phyloP scores from a whole-genome alignment of 352 stramenopile genomes.

The Plasmopara halstedii region DNA sequence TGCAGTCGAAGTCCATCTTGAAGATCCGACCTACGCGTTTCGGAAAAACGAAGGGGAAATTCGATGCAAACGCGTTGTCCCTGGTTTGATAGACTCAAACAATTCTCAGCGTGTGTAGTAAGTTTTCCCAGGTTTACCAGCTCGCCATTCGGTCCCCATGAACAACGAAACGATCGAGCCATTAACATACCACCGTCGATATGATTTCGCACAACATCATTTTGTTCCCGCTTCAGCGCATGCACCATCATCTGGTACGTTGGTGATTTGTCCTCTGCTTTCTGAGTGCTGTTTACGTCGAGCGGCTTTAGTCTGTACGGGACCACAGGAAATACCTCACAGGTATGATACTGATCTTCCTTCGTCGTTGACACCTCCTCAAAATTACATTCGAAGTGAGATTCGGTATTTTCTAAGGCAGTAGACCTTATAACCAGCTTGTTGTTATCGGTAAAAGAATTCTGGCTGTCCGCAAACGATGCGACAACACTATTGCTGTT shows the following conservation, averaged over 20 bases:
- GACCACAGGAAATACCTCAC: conserved; percentile 30
- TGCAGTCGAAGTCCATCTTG: conserved; percentile 54
- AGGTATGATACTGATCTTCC: conserved; percentile 20
- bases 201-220: conserved; percentile 36
- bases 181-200: conserved; percentile 66
- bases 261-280: conserved; percentile 35
- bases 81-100: conserved; percentile 12
- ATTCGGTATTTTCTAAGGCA: conserved; percentile 3
- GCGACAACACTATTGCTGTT: conserved; percentile 18
- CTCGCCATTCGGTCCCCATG: conserved; percentile 70
- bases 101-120: conserved; percentile 17
- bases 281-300: conserved; percentile 18
- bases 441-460: conserved; percentile 4
- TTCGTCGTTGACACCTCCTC: conserved; percentile 10
- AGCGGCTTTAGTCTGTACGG: conserved; percentile 25
- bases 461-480: conserved; percentile 29
- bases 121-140: conserved; percentile 56
- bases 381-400: conserved; percentile 12
- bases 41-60: conserved; percentile 33
- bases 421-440: conserved; percentile 13
- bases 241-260: conserved; percentile 68
- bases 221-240: conserved; percentile 24
- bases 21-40: conserved; percentile 31
- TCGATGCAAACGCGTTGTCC: conserved; percentile 36
- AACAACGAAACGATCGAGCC: conserved; percentile 73